Percentiles rank a stretch among this genome's conserved stretches.
phyloP scores from a whole-genome alignment of 805 yeast genomes.

The Myxozyma neotropica region DNA sequence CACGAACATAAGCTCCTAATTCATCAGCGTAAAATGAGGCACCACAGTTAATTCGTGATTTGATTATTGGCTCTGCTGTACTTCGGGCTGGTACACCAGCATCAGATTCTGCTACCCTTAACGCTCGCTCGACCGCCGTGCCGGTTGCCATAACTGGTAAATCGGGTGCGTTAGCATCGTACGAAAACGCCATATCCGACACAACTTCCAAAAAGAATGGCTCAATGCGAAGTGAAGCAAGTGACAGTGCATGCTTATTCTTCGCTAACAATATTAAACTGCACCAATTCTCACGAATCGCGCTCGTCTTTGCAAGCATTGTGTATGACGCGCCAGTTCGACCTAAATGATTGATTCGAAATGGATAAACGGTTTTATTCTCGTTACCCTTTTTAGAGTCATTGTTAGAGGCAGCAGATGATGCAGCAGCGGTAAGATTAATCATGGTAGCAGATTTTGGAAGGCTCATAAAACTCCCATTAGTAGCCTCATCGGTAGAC shows the following conservation, averaged over 20 bases:
- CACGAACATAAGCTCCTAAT: slow-evolving; percentile 42
- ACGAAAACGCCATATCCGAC: slow-evolving; percentile 64
- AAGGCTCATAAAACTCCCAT: not conserved
- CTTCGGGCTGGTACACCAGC: slow-evolving; percentile 6
- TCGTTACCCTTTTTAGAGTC: not conserved
- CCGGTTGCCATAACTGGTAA: slow-evolving; percentile 42
- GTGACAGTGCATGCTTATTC: slow-evolving; percentile 43
- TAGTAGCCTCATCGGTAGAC: slow-evolving; percentile 45
- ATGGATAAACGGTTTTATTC: slow-evolving; percentile 40
- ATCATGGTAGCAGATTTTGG: slow-evolving; percentile 2
- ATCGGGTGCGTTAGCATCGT: slow-evolving; percentile 52
- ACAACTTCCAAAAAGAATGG: slow-evolving; percentile 59
- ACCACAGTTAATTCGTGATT: slow-evolving; percentile 48
- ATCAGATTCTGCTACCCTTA: slow-evolving; percentile 35
- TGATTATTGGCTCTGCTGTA: slow-evolving; percentile 38
- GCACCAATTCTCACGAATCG: slow-evolving; percentile 63
- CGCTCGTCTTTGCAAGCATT: slow-evolving; percentile 39
- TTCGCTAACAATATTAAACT: slow-evolving; percentile 53
- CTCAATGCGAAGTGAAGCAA: slow-evolving; percentile 47
- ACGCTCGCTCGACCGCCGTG: slow-evolving; percentile 43
- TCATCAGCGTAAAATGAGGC: slow-evolving; percentile 52
- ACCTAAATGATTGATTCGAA: slow-evolving; percentile 44
- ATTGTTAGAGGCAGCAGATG: not conserved
- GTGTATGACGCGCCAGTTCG: slow-evolving; percentile 40
- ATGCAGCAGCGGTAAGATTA: not conserved